A percentile compares a stretch with the other conserved stretches of the same genome.
Evolutionary conservation across 441 rosid species (phyloP).

Genomic region (Mallotus repandus): DNA sequence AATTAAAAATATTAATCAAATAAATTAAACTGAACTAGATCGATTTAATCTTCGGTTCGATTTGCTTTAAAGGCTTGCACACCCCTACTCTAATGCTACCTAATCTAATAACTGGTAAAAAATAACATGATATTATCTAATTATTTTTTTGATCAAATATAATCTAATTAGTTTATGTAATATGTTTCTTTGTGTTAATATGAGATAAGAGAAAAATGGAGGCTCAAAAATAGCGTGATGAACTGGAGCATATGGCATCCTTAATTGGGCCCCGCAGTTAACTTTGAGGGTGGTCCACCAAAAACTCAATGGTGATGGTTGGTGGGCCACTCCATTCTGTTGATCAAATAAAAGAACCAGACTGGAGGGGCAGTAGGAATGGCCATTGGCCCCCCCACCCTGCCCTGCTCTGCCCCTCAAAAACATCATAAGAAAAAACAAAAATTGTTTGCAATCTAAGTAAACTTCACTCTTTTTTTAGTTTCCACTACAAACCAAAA

Average conservation of each 20-base stretch:
- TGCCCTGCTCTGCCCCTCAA: not conserved
- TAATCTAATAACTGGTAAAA: too few relatives aligned
- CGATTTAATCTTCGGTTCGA: too few relatives aligned
- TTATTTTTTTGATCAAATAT: too few relatives aligned
- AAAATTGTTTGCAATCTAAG: not conserved
- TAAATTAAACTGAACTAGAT: too few relatives aligned
- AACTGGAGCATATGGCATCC: slow-evolving; percentile 29
- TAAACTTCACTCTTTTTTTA: not conserved
- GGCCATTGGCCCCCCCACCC: not conserved
- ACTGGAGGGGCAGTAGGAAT: not conserved
- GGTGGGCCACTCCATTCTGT: slow-evolving; percentile 28
- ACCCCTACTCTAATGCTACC: too few relatives aligned
- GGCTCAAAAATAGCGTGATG: not conserved
- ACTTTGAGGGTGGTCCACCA: slow-evolving; percentile 49
- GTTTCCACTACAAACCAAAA: not conserved
- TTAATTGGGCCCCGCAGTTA: slow-evolving; percentile 33
- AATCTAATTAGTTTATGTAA: too few relatives aligned
- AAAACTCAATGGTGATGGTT: slow-evolving; percentile 22
- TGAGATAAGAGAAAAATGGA: not conserved
- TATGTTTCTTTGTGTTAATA: not conserved
- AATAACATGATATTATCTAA: too few relatives aligned
- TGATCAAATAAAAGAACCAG: slow-evolving; percentile 14
- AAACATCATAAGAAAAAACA: not conserved
- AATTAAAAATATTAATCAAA: too few relatives aligned
- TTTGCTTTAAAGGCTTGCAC: too few relatives aligned